Conservation (phyloP, 768 basidiomycete genomes). For the Strobilomyces dryophilus region DNA sequence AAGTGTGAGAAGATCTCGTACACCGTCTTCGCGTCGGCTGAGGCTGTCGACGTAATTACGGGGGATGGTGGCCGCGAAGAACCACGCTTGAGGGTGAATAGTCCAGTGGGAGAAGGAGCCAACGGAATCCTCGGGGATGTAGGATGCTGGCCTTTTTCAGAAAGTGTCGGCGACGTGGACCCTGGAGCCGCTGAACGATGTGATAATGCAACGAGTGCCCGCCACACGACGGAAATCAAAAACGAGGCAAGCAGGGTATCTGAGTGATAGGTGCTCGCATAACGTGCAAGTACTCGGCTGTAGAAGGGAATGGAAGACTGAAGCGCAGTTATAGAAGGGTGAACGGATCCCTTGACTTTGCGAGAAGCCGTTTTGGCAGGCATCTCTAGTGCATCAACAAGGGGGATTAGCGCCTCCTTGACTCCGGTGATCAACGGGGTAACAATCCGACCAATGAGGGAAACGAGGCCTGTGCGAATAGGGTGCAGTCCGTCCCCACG, state of each 20-base stretch:
- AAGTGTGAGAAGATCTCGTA: slow-evolving; percentile 56
- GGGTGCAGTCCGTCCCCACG: slow-evolving; percentile 66
- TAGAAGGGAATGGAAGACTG: slow-evolving; percentile 62
- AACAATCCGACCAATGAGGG: slow-evolving; percentile 61
- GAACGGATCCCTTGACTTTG: slow-evolving; percentile 26
- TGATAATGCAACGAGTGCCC: slow-evolving; percentile 63
- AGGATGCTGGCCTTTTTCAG: slow-evolving; percentile 41
- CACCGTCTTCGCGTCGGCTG: slow-evolving; percentile 58
- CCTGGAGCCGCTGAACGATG: slow-evolving; percentile 50
- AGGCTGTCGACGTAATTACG: slow-evolving; percentile 37
- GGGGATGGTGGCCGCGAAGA: slow-evolving; percentile 68
- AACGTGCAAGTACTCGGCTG: slow-evolving; percentile 51
- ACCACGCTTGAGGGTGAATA: slow-evolving; percentile 64
- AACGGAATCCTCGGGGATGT: slow-evolving; percentile 45
- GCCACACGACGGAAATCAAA: slow-evolving; percentile 73
- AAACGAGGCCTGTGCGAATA: slow-evolving; percentile 67
- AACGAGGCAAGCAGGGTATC: slow-evolving; percentile 65
- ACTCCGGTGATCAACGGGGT: slow-evolving; percentile 61
- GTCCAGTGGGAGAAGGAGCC: slow-evolving; percentile 49
- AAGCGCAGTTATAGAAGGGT: slow-evolving; percentile 59
- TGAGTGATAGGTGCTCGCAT: slow-evolving; percentile 48
- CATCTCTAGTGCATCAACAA: slow-evolving; percentile 60
- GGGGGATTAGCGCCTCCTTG: slow-evolving; percentile 54
- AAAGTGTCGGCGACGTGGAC: slow-evolving; percentile 30
- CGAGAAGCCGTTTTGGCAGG: slow-evolving; percentile 29